A percentile compares a stretch with the other conserved stretches of the same genome.
phyloP scores from a whole-genome alignment of 2,329 filamentous ascomycete species.

The Colletotrichum australisinense region DNA sequence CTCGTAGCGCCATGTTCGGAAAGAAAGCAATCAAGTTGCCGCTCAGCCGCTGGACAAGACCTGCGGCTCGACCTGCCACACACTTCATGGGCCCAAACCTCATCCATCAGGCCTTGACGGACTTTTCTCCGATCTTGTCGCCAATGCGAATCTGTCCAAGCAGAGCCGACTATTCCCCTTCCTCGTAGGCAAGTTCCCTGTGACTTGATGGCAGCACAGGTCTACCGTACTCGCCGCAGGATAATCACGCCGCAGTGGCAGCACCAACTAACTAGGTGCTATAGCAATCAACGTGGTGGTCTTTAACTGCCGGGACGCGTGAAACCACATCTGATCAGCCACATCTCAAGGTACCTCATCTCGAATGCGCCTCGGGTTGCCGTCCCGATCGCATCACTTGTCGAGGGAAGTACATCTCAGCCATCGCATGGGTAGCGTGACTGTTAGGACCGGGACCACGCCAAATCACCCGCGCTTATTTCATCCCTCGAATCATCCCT shows the following conservation, averaged over 20 bases:
- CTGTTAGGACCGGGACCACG: neutral
- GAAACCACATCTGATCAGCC: neutral
- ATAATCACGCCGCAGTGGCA: too few relatives aligned
- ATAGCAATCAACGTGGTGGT: neutral
- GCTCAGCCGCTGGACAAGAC: neutral
- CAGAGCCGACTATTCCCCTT: neutral
- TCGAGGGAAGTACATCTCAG: neutral
- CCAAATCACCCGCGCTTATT: constrained; percentile 1
- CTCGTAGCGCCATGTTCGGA: neutral
- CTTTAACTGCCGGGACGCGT: neutral
- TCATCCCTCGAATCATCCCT: neutral
- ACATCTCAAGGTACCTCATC: neutral
- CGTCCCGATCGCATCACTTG: neutral
- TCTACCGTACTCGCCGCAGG: neutral
- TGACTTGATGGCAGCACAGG: neutral
- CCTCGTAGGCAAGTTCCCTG: neutral
- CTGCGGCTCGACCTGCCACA: constrained; percentile 22
- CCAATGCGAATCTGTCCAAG: neutral
- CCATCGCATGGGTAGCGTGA: neutral
- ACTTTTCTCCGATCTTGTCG: neutral
- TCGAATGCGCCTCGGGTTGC: constrained; percentile 20
- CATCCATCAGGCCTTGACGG: neutral
- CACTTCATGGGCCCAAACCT: neutral
- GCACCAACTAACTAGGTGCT: neutral
- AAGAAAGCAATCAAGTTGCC: neutral